Base-by-base conservation (phyloP, 2,329 filamentous ascomycete species). In the Aspergillus glaucus region DNA sequence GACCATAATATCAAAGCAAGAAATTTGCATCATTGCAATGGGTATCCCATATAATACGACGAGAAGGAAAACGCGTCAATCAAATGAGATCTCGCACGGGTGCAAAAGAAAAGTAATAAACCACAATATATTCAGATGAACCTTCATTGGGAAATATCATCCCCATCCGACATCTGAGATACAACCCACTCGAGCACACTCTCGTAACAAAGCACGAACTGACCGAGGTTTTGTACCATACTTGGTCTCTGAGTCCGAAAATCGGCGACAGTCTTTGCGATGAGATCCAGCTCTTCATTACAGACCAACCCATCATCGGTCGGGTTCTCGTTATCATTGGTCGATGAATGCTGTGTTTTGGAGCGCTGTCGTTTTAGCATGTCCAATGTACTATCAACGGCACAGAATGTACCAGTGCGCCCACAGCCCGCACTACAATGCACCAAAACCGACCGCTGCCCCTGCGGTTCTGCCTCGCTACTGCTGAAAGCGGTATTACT, bases 381-480 rank as follows among this genome's bases (percentile, higher is more conserved):
- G 68, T 96, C 91, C 49, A 97, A 85, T 7, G 97, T 93, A 36
- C 86, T 92, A 66, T 97, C 93, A 14, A 97, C 90, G 0, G 93
- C 95, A 67, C 93, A 97, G 64, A 97, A 98, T 0, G 93, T 92
- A 3, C 93, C 93, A 0, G 93, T 98, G 12, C 93, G 86, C 0
- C 93, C 93, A 69, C 93, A 98, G 0, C 93, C 93, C 3, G 93
- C 93, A 47, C 89, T 95, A 71, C 93, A 98, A 66, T 98, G 93
- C 0, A 98, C 92, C 19, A 98, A 68, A 58, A 96, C 82, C 6
- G 92, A 92, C 26, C 88, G 78, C 21, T 78, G 73, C 14, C 62
- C 61, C 26, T 55, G 51, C 3, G 63, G 64, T 55, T 85, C 82
- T 0, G 86, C 83, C 43, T 86, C 82, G 8, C 71, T 62, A 4